A percentile compares a stretch with the other conserved stretches of the same genome.
phyloP scores from a whole-genome alignment of 1,139 yeast genomes.

The Geotrichum bryndzae region DNA sequence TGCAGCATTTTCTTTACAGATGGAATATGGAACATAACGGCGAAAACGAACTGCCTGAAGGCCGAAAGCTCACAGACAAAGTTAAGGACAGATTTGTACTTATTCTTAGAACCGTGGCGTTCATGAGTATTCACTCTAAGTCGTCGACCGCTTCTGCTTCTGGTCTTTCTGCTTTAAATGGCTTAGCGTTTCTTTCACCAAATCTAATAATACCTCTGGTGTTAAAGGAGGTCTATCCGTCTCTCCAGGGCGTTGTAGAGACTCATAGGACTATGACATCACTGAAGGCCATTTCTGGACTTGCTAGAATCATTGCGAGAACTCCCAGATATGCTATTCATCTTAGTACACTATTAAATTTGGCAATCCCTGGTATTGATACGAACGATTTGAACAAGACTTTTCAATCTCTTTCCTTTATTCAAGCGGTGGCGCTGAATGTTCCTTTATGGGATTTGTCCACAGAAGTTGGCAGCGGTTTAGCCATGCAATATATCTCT shows the following conservation, averaged over 20 bases:
- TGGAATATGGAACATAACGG: slow-evolving; percentile 35
- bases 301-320: slow-evolving; percentile 62
- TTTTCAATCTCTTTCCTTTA: slow-evolving; percentile 58
- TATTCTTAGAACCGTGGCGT: slow-evolving; percentile 52
- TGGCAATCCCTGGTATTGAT: slow-evolving; percentile 78
- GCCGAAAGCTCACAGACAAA: slow-evolving; percentile 42
- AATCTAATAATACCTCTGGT: slow-evolving; percentile 56
- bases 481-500: slow-evolving; percentile 69
- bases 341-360: slow-evolving; percentile 61
- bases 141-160: slow-evolving; percentile 51
- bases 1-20: slow-evolving; percentile 32
- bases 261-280: slow-evolving; percentile 79
- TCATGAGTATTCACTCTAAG: slow-evolving; percentile 78
- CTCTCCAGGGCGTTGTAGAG: slow-evolving; percentile 69
- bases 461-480: slow-evolving; percentile 36
- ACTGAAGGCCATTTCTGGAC: slow-evolving; percentile 56
- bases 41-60: slow-evolving; percentile 37
- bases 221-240: slow-evolving; percentile 73
- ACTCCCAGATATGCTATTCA: slow-evolving; percentile 71
- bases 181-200: slow-evolving; percentile 61
- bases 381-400: slow-evolving; percentile 80
- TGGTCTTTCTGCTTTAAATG: slow-evolving; percentile 56
- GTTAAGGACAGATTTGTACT: slow-evolving; percentile 49
- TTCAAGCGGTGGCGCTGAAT: slow-evolving; percentile 65
- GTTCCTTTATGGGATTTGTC: slow-evolving; percentile 52